These are phyloP conservation scores for Apophysomyces variabilis DNA, from an alignment of 371 early-diverging fungal genomes.

Conservation along the genomic window DNA sequence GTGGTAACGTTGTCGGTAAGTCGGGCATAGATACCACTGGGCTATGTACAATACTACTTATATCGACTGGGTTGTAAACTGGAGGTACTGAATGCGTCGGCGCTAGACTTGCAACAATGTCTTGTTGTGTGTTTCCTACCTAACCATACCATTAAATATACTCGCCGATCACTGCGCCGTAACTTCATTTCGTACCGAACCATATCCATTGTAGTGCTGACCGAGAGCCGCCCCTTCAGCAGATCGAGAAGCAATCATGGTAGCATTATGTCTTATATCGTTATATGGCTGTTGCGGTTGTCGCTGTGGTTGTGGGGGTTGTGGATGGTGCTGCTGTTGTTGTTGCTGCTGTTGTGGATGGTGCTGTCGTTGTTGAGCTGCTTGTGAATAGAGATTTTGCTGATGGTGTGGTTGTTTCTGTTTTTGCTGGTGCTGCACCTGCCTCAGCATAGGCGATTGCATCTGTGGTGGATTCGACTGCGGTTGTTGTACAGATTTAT, in stretches of 20 bases:
- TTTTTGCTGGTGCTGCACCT: constrained; percentile 1
- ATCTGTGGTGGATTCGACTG: not conserved
- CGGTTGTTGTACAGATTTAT: constrained; percentile 7
- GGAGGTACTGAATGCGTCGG: constrained; percentile 9
- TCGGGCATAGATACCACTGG: constrained; percentile 12
- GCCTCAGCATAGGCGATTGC: constrained; percentile 3
- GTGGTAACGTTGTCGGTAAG: constrained; percentile 14
- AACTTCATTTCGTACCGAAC: constrained; percentile 9
- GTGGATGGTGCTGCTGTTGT: constrained; percentile 16
- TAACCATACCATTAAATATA: constrained; percentile 6
- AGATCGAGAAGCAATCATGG: not conserved
- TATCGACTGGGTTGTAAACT: constrained; percentile 13
- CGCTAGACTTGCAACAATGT: constrained; percentile 12
- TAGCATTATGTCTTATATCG: constrained; percentile 18
- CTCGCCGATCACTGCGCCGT: constrained; percentile 12
- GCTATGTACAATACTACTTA: constrained; percentile 12
- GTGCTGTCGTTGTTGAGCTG: constrained; percentile 1
- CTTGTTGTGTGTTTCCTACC: constrained; percentile 10
- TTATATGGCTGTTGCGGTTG: constrained; percentile 21
- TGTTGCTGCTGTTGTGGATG: constrained; percentile 11
- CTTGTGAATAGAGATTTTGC: not conserved
- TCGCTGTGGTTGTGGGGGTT: constrained; percentile 4
- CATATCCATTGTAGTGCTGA: constrained; percentile 11
- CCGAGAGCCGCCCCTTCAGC: constrained; percentile 2
- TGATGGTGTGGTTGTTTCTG: constrained; percentile 1